These are phyloP conservation scores for Penicillium occitanis DNA, from an alignment of 2,329 filamentous ascomycete species.

Conservation along the genomic window DNA sequence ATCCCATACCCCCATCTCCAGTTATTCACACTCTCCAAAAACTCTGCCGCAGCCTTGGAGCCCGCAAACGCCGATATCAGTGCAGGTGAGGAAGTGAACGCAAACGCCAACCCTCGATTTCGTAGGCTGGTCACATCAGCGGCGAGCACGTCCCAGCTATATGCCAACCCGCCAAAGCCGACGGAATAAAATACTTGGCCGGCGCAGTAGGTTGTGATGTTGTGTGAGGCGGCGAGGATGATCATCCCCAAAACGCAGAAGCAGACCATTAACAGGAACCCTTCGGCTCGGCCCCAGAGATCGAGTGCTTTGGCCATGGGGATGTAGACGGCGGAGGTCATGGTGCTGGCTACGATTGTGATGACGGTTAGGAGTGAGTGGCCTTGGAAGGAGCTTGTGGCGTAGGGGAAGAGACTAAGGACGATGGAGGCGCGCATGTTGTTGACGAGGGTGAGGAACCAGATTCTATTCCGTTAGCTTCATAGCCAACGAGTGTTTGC, in stretches of 20 bases:
- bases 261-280: slow-evolving; percentile 50
- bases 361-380: slow-evolving; percentile 56
- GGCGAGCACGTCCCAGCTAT: slow-evolving; percentile 58
- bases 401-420: slow-evolving; percentile 40
- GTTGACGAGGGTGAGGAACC: slow-evolving; percentile 25
- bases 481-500: not conserved
- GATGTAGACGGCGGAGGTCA: slow-evolving; percentile 57
- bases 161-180: slow-evolving; percentile 55
- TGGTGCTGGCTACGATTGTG: slow-evolving; percentile 53
- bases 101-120: slow-evolving; percentile 60
- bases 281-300: slow-evolving; percentile 59
- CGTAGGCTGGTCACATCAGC: slow-evolving; percentile 61
- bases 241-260: slow-evolving; percentile 49
- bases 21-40: slow-evolving; percentile 49
- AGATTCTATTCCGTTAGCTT: slow-evolving; percentile 31
- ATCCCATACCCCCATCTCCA: slow-evolving; percentile 65
- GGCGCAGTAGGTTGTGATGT: slow-evolving; percentile 60
- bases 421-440: slow-evolving; percentile 37
- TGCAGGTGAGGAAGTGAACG: slow-evolving; percentile 55
- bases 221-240: slow-evolving; percentile 60
- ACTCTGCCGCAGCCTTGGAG: slow-evolving; percentile 53
- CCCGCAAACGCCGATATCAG: slow-evolving; percentile 44
- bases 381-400: slow-evolving; percentile 51
- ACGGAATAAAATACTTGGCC: slow-evolving; percentile 57
- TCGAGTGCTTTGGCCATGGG: slow-evolving; percentile 61